Conservation (phyloP, 164 flowering plant species). For the Macadamia integrifolia region DNA sequence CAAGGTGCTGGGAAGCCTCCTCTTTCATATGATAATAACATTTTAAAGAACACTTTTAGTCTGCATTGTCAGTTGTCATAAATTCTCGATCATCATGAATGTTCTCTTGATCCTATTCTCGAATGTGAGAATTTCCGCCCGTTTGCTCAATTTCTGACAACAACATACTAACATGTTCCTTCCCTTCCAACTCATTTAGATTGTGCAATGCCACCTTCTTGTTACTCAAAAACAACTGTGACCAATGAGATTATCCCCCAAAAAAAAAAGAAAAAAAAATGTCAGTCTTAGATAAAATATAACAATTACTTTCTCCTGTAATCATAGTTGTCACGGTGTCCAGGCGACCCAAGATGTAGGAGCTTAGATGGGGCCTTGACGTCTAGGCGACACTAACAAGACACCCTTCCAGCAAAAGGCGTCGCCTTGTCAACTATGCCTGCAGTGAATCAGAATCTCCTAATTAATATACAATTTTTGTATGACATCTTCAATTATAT, state of each 20-base stretch:
- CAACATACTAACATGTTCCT: too few relatives aligned
- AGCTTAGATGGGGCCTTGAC: too few relatives aligned
- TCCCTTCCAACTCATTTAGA: too few relatives aligned
- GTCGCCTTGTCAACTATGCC: too few relatives aligned
- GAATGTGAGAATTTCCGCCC: not conserved
- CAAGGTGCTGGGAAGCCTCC: slow-evolving; percentile 38
- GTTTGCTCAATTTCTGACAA: not conserved
- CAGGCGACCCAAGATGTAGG: too few relatives aligned
- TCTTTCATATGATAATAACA: not conserved
- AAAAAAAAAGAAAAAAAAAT: too few relatives aligned
- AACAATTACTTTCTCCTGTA: not conserved
- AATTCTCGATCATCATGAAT: not conserved
- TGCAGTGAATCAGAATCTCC: too few relatives aligned
- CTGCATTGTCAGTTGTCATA: not conserved
- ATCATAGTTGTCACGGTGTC: too few relatives aligned
- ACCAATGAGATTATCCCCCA: not conserved
- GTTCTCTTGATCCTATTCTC: not conserved
- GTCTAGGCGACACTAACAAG: too few relatives aligned
- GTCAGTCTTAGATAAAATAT: not conserved
- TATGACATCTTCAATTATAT: not conserved
- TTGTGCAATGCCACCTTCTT: not conserved
- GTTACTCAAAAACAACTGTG: not conserved
- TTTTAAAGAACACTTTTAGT: not conserved
- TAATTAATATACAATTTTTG: too few relatives aligned
- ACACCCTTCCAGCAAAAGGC: too few relatives aligned